These are phyloP conservation scores for Talaromyces verruculosus DNA, from an alignment of 2,329 filamentous ascomycete genomes.

Conservation along the genomic window DNA sequence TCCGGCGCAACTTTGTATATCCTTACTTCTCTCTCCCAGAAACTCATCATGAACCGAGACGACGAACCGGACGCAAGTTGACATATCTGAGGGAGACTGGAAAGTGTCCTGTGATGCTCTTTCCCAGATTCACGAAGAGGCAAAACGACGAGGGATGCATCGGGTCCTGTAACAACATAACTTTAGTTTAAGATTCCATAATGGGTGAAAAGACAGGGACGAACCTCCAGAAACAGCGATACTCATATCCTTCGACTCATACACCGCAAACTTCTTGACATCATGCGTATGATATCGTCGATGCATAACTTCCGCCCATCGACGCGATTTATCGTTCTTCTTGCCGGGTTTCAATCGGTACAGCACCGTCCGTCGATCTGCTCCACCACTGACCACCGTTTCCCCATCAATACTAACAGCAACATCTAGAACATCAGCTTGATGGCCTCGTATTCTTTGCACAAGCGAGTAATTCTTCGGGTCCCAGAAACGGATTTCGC, in stretches of 20 bases:
- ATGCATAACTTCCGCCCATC: constrained; percentile 85
- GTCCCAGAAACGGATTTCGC: constrained; percentile 91
- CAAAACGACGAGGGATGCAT: constrained; percentile 77
- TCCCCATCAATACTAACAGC: constrained; percentile 76
- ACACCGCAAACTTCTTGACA: constrained; percentile 90
- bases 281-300: constrained; percentile 88
- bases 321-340: constrained; percentile 55
- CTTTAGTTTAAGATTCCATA: neutral
- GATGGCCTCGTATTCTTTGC: constrained; percentile 82
- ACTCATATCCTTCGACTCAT: constrained; percentile 79
- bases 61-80: constrained; percentile 70
- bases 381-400: constrained; percentile 83
- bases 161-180: constrained; percentile 61
- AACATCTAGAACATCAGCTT: constrained; percentile 88
- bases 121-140: constrained; percentile 74
- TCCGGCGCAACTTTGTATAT: constrained; percentile 67
- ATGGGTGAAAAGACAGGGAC: neutral
- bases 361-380: constrained; percentile 82
- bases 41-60: constrained; percentile 77
- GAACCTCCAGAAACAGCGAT: constrained; percentile 87
- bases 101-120: constrained; percentile 78
- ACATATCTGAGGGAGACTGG: constrained; percentile 78
- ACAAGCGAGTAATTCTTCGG: constrained; percentile 85
- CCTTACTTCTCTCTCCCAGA: constrained; percentile 86
- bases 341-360: constrained; percentile 63